These are phyloP conservation scores for Apium graveolens DNA, from an alignment of 129 eudicot genomes.

Conservation along the genomic window DNA sequence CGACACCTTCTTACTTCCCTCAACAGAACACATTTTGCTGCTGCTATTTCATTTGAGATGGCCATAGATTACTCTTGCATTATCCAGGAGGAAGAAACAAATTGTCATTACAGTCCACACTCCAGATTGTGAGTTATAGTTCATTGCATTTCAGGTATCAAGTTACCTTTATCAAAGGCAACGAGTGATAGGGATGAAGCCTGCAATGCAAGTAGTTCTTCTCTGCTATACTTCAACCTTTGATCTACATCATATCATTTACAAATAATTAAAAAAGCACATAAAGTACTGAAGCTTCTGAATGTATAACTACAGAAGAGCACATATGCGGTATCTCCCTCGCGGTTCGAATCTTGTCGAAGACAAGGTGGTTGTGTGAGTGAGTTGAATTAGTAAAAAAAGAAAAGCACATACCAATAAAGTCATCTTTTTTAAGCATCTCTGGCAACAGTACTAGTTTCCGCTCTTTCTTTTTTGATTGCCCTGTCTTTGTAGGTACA, in stretches of 20 bases:
- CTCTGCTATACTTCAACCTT: constrained; percentile 76
- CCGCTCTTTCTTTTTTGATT: constrained; percentile 21
- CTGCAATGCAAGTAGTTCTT: constrained; percentile 65
- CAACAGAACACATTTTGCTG: neutral
- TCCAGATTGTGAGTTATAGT: neutral
- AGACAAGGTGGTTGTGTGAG: no score
- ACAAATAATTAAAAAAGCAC: neutral
- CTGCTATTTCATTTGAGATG: neutral
- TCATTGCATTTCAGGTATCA: constrained; percentile 4
- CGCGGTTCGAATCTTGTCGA: no score
- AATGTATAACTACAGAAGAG: neutral
- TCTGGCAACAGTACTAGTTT: constrained; percentile 29
- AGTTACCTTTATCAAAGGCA: neutral
- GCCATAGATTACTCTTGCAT: neutral
- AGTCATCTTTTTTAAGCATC: constrained; percentile 20
- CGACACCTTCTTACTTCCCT: neutral
- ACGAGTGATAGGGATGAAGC: constrained; percentile 28
- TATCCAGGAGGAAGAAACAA: neutral
- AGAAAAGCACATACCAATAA: constrained; percentile 39
- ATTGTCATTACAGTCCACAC: neutral
- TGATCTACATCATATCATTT: constrained; percentile 43
- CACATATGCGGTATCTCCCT: neutral
- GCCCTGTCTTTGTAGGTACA: constrained; percentile 17
- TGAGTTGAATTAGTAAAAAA: no score
- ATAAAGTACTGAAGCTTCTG: neutral